Evolutionary conservation across 2,329 filamentous ascomycete genomes (phyloP).

Genomic region (Penicillium sp.): DNA sequence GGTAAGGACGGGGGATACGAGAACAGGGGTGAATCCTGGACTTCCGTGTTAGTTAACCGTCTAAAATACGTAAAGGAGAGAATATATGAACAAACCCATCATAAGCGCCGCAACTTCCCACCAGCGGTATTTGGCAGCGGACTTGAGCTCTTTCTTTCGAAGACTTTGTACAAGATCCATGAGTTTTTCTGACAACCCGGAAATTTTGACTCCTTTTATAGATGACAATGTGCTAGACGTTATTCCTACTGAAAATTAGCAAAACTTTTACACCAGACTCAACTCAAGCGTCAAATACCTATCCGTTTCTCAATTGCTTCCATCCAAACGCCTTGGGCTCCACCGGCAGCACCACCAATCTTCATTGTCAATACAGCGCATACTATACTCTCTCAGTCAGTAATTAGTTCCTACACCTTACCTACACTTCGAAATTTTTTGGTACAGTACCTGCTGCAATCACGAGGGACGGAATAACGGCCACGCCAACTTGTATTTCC

Average conservation of each 20-base stretch:
- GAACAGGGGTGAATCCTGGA: not conserved
- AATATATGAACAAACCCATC: not conserved
- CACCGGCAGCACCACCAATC: too few relatives aligned
- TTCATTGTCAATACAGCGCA: too few relatives aligned
- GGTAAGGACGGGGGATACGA: not conserved
- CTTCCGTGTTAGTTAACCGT: too few relatives aligned
- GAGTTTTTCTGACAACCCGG: slow-evolving; percentile 43
- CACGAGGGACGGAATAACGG: slow-evolving; percentile 40
- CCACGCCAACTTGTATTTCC: slow-evolving; percentile 38
- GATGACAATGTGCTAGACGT: slow-evolving; percentile 30
- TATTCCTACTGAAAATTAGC: too few relatives aligned
- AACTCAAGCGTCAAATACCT: too few relatives aligned
- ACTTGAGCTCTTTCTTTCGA: slow-evolving; percentile 36
- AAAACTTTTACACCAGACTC: not conserved
- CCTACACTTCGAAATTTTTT: too few relatives aligned
- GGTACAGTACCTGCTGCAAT: too few relatives aligned
- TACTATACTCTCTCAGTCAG: too few relatives aligned
- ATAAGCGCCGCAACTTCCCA: slow-evolving; percentile 13
- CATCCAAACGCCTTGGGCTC: slow-evolving; percentile 8
- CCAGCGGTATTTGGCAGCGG: too few relatives aligned
- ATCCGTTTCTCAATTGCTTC: slow-evolving; percentile 8
- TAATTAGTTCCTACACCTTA: too few relatives aligned
- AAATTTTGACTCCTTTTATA: slow-evolving; percentile 52
- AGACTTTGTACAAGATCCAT: slow-evolving; percentile 35
- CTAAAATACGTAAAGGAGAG: too few relatives aligned